Conservation (phyloP, 441 rosid genomes). For the Dalechampia spathulata region DNA sequence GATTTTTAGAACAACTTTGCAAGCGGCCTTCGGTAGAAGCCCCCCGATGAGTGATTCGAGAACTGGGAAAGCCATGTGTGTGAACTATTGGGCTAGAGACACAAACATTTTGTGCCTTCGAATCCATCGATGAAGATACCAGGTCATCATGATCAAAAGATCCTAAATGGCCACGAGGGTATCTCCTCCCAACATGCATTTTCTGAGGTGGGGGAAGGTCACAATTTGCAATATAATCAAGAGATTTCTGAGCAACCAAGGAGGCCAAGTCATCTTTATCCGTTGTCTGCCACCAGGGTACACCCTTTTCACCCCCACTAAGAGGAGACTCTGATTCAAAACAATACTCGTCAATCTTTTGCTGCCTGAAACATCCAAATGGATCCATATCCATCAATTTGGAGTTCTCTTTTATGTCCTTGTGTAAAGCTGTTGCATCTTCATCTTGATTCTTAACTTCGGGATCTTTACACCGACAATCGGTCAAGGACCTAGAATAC, state of each 20-base stretch:
- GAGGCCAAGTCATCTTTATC: slow-evolving; percentile 81
- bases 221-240: slow-evolving; percentile 65
- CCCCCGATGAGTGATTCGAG: slow-evolving; percentile 26
- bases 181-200: slow-evolving; percentile 35
- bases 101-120: slow-evolving; percentile 20
- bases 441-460: slow-evolving; percentile 8
- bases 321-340: slow-evolving; percentile 57
- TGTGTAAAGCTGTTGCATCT: slow-evolving; percentile 9
- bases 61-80: slow-evolving; percentile 19
- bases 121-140: slow-evolving; percentile 24
- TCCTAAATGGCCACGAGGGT: slow-evolving; percentile 32
- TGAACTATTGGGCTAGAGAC: slow-evolving; percentile 23
- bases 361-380: slow-evolving; percentile 25
- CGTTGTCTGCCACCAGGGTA: slow-evolving; percentile 87
- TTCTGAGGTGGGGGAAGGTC: slow-evolving; percentile 96
- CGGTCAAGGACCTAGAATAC: slow-evolving; percentile 6
- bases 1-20: slow-evolving; percentile 28
- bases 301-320: slow-evolving; percentile 49
- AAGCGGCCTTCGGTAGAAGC: slow-evolving; percentile 24
- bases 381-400: slow-evolving; percentile 31
- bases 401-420: slow-evolving; percentile 32
- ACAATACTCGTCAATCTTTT: slow-evolving; percentile 30
- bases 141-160: slow-evolving; percentile 28
- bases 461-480: slow-evolving; percentile 14
- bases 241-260: slow-evolving; percentile 78